These are phyloP conservation scores for Emergomyces pasteurianus DNA, from an alignment of 2,329 filamentous ascomycete genomes.

Conservation along the genomic window DNA sequence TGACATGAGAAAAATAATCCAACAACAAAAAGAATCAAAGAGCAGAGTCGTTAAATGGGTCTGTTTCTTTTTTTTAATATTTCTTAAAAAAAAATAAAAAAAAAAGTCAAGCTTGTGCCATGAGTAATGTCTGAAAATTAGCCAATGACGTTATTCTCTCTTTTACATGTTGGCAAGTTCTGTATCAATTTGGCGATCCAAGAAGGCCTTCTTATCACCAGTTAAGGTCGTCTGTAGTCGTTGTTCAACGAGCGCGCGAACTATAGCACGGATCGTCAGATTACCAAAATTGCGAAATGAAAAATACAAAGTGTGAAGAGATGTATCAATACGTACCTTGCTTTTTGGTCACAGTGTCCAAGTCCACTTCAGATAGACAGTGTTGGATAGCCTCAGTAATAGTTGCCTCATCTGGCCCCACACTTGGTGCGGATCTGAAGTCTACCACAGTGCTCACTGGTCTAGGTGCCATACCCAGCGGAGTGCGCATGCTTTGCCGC, in stretches of 20 bases:
- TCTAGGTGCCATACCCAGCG: slow-evolving; percentile 35
- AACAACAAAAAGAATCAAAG: neutral
- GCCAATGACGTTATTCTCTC: neutral
- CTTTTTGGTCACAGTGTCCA: slow-evolving; percentile 98
- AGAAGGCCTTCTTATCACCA: slow-evolving; percentile 75
- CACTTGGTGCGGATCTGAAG: slow-evolving; percentile 41
- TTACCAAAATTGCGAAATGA: neutral
- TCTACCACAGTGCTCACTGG: slow-evolving; percentile 44
- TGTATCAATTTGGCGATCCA: slow-evolving; percentile 85
- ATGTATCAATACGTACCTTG: slow-evolving; percentile 44
- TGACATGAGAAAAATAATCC: neutral
- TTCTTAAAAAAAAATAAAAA: too few species aligned
- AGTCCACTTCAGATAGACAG: slow-evolving; percentile 75
- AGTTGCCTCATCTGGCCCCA: slow-evolving; percentile 62
- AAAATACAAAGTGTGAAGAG: neutral
- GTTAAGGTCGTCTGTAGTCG: slow-evolving; percentile 77
- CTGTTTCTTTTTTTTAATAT: neutral
- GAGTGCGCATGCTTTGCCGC: slow-evolving; percentile 33
- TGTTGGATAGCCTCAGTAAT: slow-evolving; percentile 77
- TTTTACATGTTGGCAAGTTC: slow-evolving; percentile 88
- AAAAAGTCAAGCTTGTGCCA: neutral
- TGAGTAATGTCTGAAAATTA: neutral
- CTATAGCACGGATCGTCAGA: slow-evolving; percentile 22
- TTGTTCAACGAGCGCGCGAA: slow-evolving; percentile 82
- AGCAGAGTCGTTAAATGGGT: neutral